phyloP scores from a whole-genome alignment of 371 early-diverging fungal genomes.

The Batrachochytrium dendrobatidis region DNA sequence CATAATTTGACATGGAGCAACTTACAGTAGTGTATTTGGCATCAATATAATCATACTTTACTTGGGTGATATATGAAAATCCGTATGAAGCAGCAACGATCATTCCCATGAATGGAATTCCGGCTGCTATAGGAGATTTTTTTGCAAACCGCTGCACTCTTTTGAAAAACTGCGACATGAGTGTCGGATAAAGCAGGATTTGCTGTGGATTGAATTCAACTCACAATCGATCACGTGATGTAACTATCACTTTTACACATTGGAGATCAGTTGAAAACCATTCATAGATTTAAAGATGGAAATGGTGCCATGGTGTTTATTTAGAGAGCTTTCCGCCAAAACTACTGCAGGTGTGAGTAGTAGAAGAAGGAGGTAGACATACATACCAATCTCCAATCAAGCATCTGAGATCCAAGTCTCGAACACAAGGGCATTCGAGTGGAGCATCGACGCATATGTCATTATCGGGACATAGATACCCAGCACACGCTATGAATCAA shows the following conservation, averaged over 20 bases:
- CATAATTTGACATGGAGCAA: too few species aligned
- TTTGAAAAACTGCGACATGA: too few species aligned
- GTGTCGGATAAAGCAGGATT: too few species aligned
- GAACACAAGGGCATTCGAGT: conserved; percentile 6
- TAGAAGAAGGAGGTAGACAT: conserved; percentile 7
- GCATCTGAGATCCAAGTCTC: conserved; percentile 2
- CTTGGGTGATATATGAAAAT: neutral
- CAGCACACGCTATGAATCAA: neutral
- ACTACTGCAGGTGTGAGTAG: too few species aligned
- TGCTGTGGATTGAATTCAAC: too few species aligned
- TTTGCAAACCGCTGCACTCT: neutral
- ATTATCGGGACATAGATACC: neutral
- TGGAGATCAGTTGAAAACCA: too few species aligned
- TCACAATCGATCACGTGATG: too few species aligned
- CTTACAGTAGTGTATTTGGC: neutral
- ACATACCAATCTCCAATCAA: conserved; percentile 10
- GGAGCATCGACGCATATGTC: conserved; percentile 4
- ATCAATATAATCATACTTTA: neutral
- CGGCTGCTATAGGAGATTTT: neutral
- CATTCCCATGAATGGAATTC: conserved; percentile 2
- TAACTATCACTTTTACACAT: too few species aligned
- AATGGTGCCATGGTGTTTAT: too few species aligned
- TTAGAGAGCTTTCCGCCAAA: too few species aligned
- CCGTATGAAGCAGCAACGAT: neutral
- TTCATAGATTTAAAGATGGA: too few species aligned